Evolutionary conservation across 768 basidiomycete genomes (phyloP).

Genomic region (Terana coerulea): DNA sequence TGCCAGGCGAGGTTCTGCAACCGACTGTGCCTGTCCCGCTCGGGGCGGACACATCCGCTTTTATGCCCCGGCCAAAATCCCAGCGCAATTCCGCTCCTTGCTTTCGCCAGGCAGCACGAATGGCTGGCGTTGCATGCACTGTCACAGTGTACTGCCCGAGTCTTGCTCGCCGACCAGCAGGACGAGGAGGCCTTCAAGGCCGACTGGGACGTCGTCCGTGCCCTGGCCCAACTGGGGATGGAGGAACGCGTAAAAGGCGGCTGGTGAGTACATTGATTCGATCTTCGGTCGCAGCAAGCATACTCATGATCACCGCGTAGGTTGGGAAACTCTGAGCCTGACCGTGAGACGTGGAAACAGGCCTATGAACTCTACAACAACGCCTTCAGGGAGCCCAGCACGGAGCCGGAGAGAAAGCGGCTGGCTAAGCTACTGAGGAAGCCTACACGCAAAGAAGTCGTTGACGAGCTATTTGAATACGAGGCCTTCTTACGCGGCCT

Average conservation of each 20-base stretch:
- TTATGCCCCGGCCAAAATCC: conserved; percentile 78
- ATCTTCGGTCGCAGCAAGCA: background rate
- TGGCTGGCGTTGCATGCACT: conserved; percentile 81
- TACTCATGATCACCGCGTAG: conserved; percentile 19
- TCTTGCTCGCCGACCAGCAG: conserved; percentile 52
- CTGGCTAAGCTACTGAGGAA: conserved; percentile 53
- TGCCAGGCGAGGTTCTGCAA: conserved; percentile 78
- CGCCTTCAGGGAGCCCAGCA: conserved; percentile 60
- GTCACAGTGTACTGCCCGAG: conserved; percentile 57
- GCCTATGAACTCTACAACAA: conserved; percentile 54
- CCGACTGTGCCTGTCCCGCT: conserved; percentile 67
- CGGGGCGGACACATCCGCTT: conserved; percentile 61
- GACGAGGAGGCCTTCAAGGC: conserved; percentile 38
- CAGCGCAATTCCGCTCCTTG: conserved; percentile 53
- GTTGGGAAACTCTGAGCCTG: conserved; percentile 45
- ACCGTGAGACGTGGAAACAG: conserved; percentile 63
- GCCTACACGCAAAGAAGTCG: conserved; percentile 43
- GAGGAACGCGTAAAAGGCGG: conserved; percentile 55
- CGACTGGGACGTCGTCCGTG: conserved; percentile 53
- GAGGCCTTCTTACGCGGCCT: conserved; percentile 70
- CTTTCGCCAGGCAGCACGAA: conserved; percentile 51
- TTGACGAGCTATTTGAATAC: conserved; percentile 65
- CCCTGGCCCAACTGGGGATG: conserved; percentile 74
- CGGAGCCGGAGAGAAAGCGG: conserved; percentile 49
- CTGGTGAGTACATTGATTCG: conserved; percentile 31